phyloP scores from a whole-genome alignment of 2,329 filamentous ascomycete genomes.

The Aspergillus proliferans region DNA sequence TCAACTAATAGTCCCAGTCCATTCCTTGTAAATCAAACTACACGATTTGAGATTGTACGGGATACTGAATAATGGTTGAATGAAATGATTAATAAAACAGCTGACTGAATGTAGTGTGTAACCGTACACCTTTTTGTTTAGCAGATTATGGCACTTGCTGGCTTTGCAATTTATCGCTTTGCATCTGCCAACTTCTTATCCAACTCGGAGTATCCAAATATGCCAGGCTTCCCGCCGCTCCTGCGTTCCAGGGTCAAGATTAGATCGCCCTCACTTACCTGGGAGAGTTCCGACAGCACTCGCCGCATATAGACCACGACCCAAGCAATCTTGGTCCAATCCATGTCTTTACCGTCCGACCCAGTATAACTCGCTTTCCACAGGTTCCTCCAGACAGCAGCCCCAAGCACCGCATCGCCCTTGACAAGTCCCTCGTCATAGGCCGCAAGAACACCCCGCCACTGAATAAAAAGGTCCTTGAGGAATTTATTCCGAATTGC shows the following conservation, averaged over 20 bases:
- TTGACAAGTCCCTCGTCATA: slow-evolving; percentile 44
- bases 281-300: slow-evolving; percentile 50
- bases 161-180: slow-evolving; percentile 12
- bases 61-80: neutral
- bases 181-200: slow-evolving; percentile 36
- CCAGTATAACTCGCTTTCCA: slow-evolving; percentile 63
- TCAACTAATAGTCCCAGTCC: neutral
- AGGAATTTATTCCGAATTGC: slow-evolving; percentile 55
- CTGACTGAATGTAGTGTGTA: neutral
- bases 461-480: slow-evolving; percentile 90
- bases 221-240: slow-evolving; percentile 26
- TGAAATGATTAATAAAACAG: neutral
- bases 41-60: neutral
- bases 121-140: neutral
- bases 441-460: slow-evolving; percentile 77
- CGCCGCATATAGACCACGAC: slow-evolving; percentile 60
- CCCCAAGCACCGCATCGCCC: slow-evolving; percentile 42
- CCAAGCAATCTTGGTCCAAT: slow-evolving; percentile 54
- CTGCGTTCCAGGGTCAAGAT: slow-evolving; percentile 44
- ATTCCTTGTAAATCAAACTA: neutral
- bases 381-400: slow-evolving; percentile 88
- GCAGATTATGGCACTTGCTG: neutral
- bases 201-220: slow-evolving; percentile 29
- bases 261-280: slow-evolving; percentile 49
- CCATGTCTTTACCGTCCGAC: slow-evolving; percentile 44